Base-by-base conservation (phyloP, 768 basidiomycete species). In the Coprinopsis cinerea region DNA sequence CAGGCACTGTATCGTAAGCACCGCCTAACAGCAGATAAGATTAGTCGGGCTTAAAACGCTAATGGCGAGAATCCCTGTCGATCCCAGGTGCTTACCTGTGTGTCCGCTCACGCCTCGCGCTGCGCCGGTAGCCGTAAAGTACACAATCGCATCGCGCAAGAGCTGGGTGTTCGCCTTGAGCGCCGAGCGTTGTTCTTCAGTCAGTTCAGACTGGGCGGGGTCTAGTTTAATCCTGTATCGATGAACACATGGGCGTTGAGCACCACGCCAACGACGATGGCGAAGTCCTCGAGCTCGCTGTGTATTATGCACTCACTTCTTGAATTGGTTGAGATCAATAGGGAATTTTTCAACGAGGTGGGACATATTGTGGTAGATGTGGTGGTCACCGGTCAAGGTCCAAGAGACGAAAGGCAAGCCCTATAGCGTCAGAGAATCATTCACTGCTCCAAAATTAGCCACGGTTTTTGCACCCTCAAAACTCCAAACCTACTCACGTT, bases 61-160 rank as follows among this genome's bases (percentile, higher is more conserved):
- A 17, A 24, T 23, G 28, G 2, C 2, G 22, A 10, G 34, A 22
- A 34, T 34, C 26, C 50, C 64, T n/a, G n/a, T n/a, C n/a, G n/a
- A n/a, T n/a, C n/a, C n/a, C n/a, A n/a, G n/a, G n/a, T n/a, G n/a
- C n/a, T 37, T 48, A 82, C 85, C 86, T 58, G 87, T 91, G 65
- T 92, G 91, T 27, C 91, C 91, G 57, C 86, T 87, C 36, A 90
- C 86, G 43, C 91, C 91, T 36, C 91, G 75, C 2, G 91, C 91
- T 44, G 87, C 81, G 47, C 88, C 91, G 6, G 87, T 85, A 4
- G 90, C 84, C 0, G 91, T 93, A 67, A 92, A 93, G 40, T 88
- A 69, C 22, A 93, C 82, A 55, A 93, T 88, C 5, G 76, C 82
- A 80, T 92, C 91, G 45, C 91, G 83, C 53, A 91, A 72, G 24